Percentiles rank a stretch among this genome's conserved stretches.
Evolutionary conservation across 2,329 filamentous ascomycete species (phyloP).

Genomic region (Pseudonectria foliicola): DNA sequence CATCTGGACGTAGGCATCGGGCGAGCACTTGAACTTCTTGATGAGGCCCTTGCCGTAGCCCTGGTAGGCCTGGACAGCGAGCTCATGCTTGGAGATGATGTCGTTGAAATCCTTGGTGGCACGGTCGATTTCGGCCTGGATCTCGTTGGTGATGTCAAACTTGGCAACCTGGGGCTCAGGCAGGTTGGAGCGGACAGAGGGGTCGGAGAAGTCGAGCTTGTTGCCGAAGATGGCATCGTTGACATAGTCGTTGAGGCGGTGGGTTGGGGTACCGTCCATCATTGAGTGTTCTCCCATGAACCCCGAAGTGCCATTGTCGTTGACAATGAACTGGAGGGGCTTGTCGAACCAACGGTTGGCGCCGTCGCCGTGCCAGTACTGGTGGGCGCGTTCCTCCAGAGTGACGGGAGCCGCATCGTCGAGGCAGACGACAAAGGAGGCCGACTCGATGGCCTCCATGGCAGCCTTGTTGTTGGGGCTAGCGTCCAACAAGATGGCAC

Average conservation of each 20-base stretch:
- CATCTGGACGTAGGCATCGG: slow-evolving; percentile 97
- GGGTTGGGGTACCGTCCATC: slow-evolving; percentile 99
- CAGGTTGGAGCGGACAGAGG: slow-evolving; percentile 70
- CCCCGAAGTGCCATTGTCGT: slow-evolving; percentile 94
- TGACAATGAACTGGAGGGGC: slow-evolving; percentile 94
- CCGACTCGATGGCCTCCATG: slow-evolving; percentile 75
- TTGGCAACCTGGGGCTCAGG: slow-evolving; percentile 71
- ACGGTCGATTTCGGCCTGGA: slow-evolving; percentile 69
- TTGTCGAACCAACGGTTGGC: slow-evolving; percentile 97
- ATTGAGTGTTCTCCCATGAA: slow-evolving; percentile 99
- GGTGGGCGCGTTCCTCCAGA: slow-evolving; percentile 86
- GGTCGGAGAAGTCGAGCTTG: slow-evolving; percentile 82
- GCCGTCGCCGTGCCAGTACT: slow-evolving; percentile 98
- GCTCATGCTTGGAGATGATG: slow-evolving; percentile 81
- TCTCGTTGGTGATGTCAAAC: slow-evolving; percentile 69
- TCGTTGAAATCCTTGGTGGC: slow-evolving; percentile 72
- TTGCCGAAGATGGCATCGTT: slow-evolving; percentile 90
- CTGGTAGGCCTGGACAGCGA: slow-evolving; percentile 91
- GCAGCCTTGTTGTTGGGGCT: slow-evolving; percentile 70
- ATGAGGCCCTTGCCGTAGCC: slow-evolving; percentile 97
- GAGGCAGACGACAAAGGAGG: slow-evolving; percentile 86
- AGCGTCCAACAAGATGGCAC: slow-evolving; percentile 67
- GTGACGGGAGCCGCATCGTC: slow-evolving; percentile 89
- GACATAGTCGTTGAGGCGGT: slow-evolving; percentile 91
- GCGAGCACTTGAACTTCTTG: slow-evolving; percentile 98